Percentiles rank a stretch among this genome's conserved stretches.
phyloP scores from a whole-genome alignment of 2,329 filamentous ascomycete species.

The Trichoderma hamatum region DNA sequence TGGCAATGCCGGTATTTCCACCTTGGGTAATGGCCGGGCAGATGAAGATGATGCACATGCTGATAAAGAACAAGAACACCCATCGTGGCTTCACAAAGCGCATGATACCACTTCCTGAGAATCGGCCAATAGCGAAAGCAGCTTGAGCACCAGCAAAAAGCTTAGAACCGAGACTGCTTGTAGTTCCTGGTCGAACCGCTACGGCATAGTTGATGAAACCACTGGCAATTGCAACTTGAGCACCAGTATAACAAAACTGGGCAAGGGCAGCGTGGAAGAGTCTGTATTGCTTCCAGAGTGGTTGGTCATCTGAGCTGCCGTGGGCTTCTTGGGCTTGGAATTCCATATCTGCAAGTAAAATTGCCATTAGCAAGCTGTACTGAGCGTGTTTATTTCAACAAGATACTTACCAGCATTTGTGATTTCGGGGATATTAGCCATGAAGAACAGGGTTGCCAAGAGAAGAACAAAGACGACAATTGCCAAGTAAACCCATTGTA shows the following conservation, averaged over 20 bases:
- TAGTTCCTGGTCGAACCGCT: slow-evolving; percentile 59
- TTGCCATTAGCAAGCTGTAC: background rate
- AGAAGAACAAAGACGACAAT: slow-evolving; percentile 72
- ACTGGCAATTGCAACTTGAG: slow-evolving; percentile 66
- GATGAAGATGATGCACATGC: slow-evolving; percentile 65
- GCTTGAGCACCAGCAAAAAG: slow-evolving; percentile 76
- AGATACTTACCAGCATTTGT: slow-evolving; percentile 50
- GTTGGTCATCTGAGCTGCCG: slow-evolving; percentile 59
- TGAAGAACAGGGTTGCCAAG: slow-evolving; percentile 67
- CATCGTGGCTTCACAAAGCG: slow-evolving; percentile 65
- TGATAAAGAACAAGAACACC: slow-evolving; percentile 69
- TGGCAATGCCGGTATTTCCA: slow-evolving; percentile 54
- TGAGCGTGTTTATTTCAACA: background rate
- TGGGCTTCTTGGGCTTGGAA: slow-evolving; percentile 60
- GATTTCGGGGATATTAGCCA: slow-evolving; percentile 71
- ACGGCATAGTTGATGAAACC: slow-evolving; percentile 77
- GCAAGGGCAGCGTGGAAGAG: slow-evolving; percentile 76
- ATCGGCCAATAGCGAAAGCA: slow-evolving; percentile 72
- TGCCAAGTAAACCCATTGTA: slow-evolving; percentile 77
- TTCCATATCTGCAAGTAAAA: slow-evolving; percentile 58
- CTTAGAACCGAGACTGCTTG: slow-evolving; percentile 59
- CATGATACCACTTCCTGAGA: slow-evolving; percentile 69
- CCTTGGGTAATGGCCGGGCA: slow-evolving; percentile 51
- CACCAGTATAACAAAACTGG: slow-evolving; percentile 78
- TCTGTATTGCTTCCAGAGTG: slow-evolving; percentile 70